Base-by-base conservation (phyloP, 495 filamentous ascomycete genomes). In the Hypoxylon fuscum region DNA sequence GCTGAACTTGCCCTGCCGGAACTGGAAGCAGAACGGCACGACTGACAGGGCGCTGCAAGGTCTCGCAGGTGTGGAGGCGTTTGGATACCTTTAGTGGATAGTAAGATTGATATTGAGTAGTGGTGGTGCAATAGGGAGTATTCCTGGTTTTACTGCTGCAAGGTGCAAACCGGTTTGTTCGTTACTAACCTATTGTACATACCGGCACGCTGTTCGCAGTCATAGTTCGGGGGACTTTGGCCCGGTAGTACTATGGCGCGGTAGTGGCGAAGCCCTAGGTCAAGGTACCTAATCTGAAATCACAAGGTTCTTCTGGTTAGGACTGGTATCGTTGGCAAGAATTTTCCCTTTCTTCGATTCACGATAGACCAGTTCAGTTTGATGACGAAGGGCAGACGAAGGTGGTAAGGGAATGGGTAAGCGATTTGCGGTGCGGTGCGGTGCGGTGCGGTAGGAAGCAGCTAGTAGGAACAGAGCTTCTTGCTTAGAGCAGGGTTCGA, bases 61-160 rank as follows among this genome's bases (percentile, higher is more conserved):
- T 54, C 51, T 66, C 63, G 63, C 53, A 66, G 63, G 22, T 66
- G 63, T 66, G 63, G 63, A 66, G 57, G 56, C 44, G 34, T n/a
- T 49, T 47, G 47, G 40, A 46, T 27, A 51, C 34, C 46, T 51
- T 44, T 60, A 66, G 62, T 66, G 56, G 56, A 37, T 49, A 31
- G 46, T 43, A 43, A 55, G 51, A 57, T 55, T 41, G 62, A 52
- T 59, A 38, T 55, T 49, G 45, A 35, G 31, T 22, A 37, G 44
- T 31, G 32, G 46, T 35, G 45, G 62, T 56, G 62, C 50, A 60
- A 65, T 65, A 57, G 62, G 46, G 59, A 43, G 31, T 37, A 60
- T 60, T 60, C 57, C 57, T 20, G 41, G 14, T 40, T 25, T 53
- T n/a, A n/a, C 42, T 41, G 52, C 52, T 55, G 35, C 40, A 61